Evolutionary conservation across 371 early-diverging fungal genomes (phyloP), one percentile per base, ranked within the genome.

Genomic region (Syncephalastrum contaminatum): DNA sequence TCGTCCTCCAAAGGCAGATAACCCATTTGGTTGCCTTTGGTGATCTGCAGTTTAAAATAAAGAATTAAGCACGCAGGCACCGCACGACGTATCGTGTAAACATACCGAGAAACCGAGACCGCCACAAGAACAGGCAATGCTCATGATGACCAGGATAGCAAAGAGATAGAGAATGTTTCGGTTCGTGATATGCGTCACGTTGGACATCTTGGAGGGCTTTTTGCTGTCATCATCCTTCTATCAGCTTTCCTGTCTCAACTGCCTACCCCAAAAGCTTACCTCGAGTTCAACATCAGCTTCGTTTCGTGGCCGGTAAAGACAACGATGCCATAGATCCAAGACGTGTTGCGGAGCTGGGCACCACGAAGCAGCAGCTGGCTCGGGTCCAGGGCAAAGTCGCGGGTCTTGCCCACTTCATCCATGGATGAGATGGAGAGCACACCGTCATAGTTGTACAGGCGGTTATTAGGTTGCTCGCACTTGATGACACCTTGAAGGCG

Each of bases 91-190:
- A 20, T 14, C 2, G 40, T 15, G 24, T 39, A 5, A 4, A 44
- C 60, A 64, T 62, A 70, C 71, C 42, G 70, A 63, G 51, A 83
- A 64, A 42, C 83, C 77, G 59, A 84, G 73, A 62, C 80, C 83
- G 14, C 93, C 93, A 16, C 86, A 59, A 4, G 93, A 90, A 74
- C 95, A 93, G 54, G 88, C 75, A 15, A 97, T 66, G 14, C 95
- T 85, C 87, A 97, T 86, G 10, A 79, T 56, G 7, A 96, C 66
- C 24, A 98, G 75, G 59, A 96, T 90, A 12, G 81, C 62, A 64
- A 98, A 98, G 54, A 98, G 70, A 58, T 91, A 95, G 21, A 93
- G 75, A 63, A 98, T 96, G 60, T 98, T 94, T 41, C 82, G 73
- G 71, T 97, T 97, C 52, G 96, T 96, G 64, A 90, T 88, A 50